Conservation (phyloP, 148 eudicot genomes). For the Pouteria glomerata region DNA sequence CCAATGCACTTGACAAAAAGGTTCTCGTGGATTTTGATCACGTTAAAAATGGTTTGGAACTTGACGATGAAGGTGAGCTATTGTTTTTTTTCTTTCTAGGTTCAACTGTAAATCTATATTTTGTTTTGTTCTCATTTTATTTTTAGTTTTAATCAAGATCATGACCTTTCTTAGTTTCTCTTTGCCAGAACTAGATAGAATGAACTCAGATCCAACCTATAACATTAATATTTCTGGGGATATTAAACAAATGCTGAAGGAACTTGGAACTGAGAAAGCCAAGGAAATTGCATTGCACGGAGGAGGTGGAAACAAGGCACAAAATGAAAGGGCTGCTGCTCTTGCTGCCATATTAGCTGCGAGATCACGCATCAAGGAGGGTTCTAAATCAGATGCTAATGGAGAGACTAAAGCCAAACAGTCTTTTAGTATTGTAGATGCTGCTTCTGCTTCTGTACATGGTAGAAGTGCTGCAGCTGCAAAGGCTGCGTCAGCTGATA, state of each 20-base stretch:
- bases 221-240: conserved; percentile 86
- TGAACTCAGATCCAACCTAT: conserved; percentile 82
- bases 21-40: conserved; percentile 86
- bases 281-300: conserved; percentile 80
- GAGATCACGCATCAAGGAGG: conserved; percentile 76
- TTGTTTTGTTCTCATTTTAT: background rate
- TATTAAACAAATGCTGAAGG: conserved; percentile 92
- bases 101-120: background rate
- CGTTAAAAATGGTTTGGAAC: conserved; percentile 71
- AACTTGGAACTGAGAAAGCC: conserved; percentile 89
- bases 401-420: conserved; percentile 51
- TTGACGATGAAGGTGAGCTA: conserved; percentile 88
- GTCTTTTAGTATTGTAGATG: conserved; percentile 80
- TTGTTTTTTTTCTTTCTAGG: background rate
- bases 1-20: conserved; percentile 71
- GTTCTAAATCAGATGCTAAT: conserved; percentile 34
- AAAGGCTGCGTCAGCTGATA: conserved; percentile 67
- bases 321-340: conserved; percentile 87
- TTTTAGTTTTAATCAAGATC: conserved; percentile 3
- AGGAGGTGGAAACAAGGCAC: conserved; percentile 94
- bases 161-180: conserved; percentile 13
- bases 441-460: conserved; percentile 97
- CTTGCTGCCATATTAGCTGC: conserved; percentile 72
- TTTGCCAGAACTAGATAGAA: conserved; percentile 54
- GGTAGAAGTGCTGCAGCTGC: conserved; percentile 99